Conservation (phyloP, 1,284 basidiomycete species). For the Tilletia caries region DNA sequence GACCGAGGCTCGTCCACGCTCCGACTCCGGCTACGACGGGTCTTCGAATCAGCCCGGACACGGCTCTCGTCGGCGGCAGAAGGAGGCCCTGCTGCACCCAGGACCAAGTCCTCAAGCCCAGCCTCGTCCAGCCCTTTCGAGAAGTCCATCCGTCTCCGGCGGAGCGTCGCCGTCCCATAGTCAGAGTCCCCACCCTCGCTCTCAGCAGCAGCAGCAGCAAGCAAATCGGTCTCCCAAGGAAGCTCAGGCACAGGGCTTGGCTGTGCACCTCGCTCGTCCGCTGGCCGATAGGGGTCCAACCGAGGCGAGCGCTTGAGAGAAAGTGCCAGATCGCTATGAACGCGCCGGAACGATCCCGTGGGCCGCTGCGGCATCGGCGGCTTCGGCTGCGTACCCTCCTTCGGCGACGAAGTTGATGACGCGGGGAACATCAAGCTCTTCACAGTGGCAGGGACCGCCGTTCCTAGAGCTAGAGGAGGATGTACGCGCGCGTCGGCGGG, state of each 20-base stretch:
- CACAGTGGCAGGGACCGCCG: no score
- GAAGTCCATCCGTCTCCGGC: not conserved
- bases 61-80: no score
- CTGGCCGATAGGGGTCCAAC: not conserved
- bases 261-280: not conserved
- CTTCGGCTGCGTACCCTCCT: not conserved
- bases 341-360: constrained; percentile 20
- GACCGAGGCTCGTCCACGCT: not conserved
- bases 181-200: not conserved
- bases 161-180: not conserved
- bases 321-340: constrained; percentile 40
- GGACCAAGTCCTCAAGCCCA: no score
- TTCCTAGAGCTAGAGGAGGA: not conserved
- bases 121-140: not conserved
- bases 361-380: not conserved
- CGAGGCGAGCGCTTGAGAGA: constrained; percentile 25
- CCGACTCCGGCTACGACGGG: not conserved
- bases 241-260: not conserved
- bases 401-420: constrained; percentile 1
- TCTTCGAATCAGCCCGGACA: not conserved
- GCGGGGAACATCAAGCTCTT: no score
- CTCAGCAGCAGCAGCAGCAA: no score
- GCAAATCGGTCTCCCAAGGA: not conserved
- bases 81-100: not conserved
- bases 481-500: not conserved